These are phyloP conservation scores for Scutellaria barbata DNA, from an alignment of 257 asterid species.

Conservation along the genomic window DNA sequence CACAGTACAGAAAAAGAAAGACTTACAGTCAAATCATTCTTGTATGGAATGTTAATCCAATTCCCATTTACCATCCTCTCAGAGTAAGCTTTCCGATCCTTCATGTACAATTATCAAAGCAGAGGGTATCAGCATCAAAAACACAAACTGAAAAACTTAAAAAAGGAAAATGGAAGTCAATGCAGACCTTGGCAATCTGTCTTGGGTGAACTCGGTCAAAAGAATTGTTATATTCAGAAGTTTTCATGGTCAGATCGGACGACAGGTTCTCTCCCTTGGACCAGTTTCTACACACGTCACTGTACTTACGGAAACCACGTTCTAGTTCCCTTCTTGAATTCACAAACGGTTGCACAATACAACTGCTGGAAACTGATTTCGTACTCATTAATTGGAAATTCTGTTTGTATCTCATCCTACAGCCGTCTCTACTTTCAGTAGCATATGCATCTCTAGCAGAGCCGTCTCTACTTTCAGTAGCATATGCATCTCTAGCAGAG, in stretches of 20 bases:
- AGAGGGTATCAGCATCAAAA: slow-evolving; percentile 36
- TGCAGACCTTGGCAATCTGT: slow-evolving; percentile 47
- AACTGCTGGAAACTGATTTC: slow-evolving; percentile 42
- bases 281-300: slow-evolving; percentile 30
- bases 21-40: slow-evolving; percentile 42
- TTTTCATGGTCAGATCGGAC: slow-evolving; percentile 39
- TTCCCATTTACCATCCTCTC: slow-evolving; percentile 48
- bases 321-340: slow-evolving; percentile 38
- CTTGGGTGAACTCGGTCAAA: slow-evolving; percentile 38
- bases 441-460: slow-evolving; percentile 44
- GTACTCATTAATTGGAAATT: slow-evolving; percentile 44
- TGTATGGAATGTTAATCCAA: slow-evolving; percentile 37
- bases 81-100: slow-evolving; percentile 48
- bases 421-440: slow-evolving; percentile 46
- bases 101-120: slow-evolving; percentile 18
- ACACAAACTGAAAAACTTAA: slow-evolving; percentile 21
- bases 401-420: slow-evolving; percentile 42
- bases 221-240: slow-evolving; percentile 33
- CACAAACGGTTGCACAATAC: slow-evolving; percentile 36
- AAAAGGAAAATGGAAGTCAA: background rate
- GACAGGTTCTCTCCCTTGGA: slow-evolving; percentile 40
- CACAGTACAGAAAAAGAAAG: background rate
- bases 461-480: slow-evolving; percentile 46
- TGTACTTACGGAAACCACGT: slow-evolving; percentile 36
- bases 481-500: slow-evolving; percentile 44